Base-by-base conservation (phyloP, 169 alveolate species). In the Plasmodium cynomolgi region DNA sequence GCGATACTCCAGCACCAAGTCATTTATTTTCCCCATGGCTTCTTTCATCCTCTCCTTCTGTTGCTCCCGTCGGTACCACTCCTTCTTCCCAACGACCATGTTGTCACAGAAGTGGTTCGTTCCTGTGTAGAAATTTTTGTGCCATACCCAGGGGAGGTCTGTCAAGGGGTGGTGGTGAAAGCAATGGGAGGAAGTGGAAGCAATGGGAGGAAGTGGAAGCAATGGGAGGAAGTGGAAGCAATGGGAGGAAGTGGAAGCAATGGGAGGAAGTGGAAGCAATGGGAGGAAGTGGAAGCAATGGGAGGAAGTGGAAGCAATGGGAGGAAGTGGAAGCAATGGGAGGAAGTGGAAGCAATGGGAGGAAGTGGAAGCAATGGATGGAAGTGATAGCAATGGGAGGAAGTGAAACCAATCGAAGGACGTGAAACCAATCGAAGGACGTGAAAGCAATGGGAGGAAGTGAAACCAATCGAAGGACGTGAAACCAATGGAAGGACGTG, bases 81-180 rank as follows among this genome's bases (percentile, higher is more conserved):
- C 81, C 86, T 97, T 97, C 80, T 97, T 97, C 8, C 97, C 97
- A 34, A 97, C 84, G 33, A 96, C 96, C 85, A 95, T 97, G 56
- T 98, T 86, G 77, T 97, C 99, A 81, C 96, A 97, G 84, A 86
- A 96, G 91, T 97, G 98, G 79, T 94, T 79, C 77, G 85, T 94
- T 72, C 97, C 97, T 4, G 95, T 92, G 91, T 96, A 96, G 93
- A 96, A 96, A 79, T 95, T 96, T 44, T 83, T 84, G 71, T 95
- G 96, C 99, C 99, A 97, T 13, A 97, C 96, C 99, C 99, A 97
- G 29, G 98, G 98, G 39, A 97, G 92, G 15, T 97, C 98, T 96
- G 83, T 7, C 29, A 13, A 34, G 11, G 37, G 31, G 75, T 34
- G 47, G 23, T 26, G 8, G 34, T 56, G 34, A 75, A 37, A 13